Evolutionary conservation across 495 filamentous ascomycete species (phyloP).

Genomic region (Aspergillus coremiiformis): DNA sequence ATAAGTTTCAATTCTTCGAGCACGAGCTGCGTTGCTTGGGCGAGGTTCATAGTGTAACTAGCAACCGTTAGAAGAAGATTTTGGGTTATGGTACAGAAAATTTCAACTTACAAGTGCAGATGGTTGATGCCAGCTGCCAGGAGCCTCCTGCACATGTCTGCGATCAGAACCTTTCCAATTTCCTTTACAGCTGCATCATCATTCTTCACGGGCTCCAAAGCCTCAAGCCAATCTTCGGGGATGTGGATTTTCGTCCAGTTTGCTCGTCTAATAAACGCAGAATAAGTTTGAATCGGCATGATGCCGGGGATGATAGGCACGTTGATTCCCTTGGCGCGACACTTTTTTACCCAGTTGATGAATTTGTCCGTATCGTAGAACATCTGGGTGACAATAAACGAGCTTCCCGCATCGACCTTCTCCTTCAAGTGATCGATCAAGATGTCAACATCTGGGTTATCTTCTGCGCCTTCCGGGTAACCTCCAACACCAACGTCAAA

Average conservation of each 20-base stretch:
- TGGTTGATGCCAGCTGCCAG: constrained; percentile 75
- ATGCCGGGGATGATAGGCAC: constrained; percentile 95
- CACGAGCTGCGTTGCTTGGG: constrained; percentile 87
- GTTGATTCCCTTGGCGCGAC: constrained; percentile 73
- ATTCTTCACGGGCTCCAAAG: constrained; percentile 88
- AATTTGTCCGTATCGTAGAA: constrained; percentile 98
- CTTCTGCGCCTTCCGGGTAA: constrained; percentile 94
- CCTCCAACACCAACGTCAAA: constrained; percentile 98
- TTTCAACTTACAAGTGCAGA: constrained; percentile 68
- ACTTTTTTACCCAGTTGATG: constrained; percentile 78
- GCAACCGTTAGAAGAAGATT: constrained; percentile 6
- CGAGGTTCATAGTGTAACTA: constrained; percentile 98
- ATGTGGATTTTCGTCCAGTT: constrained; percentile 82
- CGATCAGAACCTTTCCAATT: constrained; percentile 82
- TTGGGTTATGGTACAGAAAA: background rate
- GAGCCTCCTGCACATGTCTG: constrained; percentile 82
- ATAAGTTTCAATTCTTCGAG: constrained; percentile 79
- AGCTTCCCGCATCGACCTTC: constrained; percentile 90
- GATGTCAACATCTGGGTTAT: constrained; percentile 74
- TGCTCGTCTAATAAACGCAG: constrained; percentile 79
- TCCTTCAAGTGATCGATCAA: constrained; percentile 93
- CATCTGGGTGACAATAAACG: constrained; percentile 98
- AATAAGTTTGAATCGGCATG: constrained; percentile 97
- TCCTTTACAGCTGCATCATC: constrained; percentile 90
- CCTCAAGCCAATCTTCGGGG: constrained; percentile 70